phyloP scores from a whole-genome alignment of 139 green algal genomes.

The Deuterostichococcus epilithicus region DNA sequence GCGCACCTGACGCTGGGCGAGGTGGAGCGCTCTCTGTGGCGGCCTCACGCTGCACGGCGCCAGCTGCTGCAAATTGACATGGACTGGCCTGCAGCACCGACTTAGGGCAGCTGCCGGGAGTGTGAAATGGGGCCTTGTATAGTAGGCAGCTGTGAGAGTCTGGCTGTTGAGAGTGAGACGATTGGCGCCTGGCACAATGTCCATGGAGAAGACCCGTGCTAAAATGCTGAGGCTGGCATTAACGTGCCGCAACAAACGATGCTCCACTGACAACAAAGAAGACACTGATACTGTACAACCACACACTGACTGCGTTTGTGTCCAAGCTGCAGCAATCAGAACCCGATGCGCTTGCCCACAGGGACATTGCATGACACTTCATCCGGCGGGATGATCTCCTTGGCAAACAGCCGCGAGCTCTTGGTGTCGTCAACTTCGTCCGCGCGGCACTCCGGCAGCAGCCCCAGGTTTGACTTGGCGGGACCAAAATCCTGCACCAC shows the following conservation, averaged over 20 bases:
- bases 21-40: not conserved
- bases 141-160: too few species aligned
- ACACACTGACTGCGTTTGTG: not conserved
- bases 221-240: not conserved
- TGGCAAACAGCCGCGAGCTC: conserved; percentile 84
- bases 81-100: not conserved
- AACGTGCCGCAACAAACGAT: not conserved
- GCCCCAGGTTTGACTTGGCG: not conserved
- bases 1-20: not conserved
- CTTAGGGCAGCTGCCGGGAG: too few species aligned
- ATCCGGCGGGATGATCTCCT: conserved; percentile 55
- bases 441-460: conserved; percentile 46
- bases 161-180: not conserved
- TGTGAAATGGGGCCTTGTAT: too few species aligned
- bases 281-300: not conserved
- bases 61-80: not conserved
- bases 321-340: conserved; percentile 38
- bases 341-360: conserved; percentile 78
- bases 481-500: not conserved
- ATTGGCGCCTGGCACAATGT: not conserved
- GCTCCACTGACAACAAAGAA: too few species aligned
- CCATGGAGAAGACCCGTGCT: not conserved
- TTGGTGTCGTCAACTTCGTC: conserved; percentile 53
- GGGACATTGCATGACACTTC: conserved; percentile 18
- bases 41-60: not conserved